Evolutionary conservation across 495 filamentous ascomycete species (phyloP).

Genomic region (Penicillium desertorum): DNA sequence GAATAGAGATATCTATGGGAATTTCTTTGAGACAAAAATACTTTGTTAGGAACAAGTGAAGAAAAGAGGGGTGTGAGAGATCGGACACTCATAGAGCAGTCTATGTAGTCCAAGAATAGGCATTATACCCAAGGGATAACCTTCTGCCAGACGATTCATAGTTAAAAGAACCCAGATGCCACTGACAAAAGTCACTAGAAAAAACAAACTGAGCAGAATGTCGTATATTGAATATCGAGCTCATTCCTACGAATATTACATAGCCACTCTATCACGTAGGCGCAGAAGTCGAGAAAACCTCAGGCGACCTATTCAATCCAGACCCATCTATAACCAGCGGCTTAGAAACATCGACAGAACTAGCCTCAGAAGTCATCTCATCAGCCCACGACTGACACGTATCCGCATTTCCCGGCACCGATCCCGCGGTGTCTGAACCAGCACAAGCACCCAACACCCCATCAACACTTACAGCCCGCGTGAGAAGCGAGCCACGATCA

Average conservation of each 20-base stretch:
- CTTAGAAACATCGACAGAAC: slow-evolving; percentile 18
- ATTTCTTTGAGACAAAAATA: not conserved
- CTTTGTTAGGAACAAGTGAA: too few relatives aligned
- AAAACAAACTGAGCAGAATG: not conserved
- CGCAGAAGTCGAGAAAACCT: slow-evolving; percentile 20
- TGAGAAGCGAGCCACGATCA: not conserved
- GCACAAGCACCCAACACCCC: not conserved
- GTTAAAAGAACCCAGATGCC: too few relatives aligned
- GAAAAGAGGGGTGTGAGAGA: too few relatives aligned
- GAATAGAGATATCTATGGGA: not conserved
- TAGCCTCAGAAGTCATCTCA: not conserved
- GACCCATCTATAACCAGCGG: slow-evolving; percentile 46
- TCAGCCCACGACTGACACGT: slow-evolving; percentile 7
- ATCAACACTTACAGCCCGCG: slow-evolving; percentile 19
- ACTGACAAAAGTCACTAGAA: not conserved
- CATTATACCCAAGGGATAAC: too few relatives aligned
- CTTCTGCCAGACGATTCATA: too few relatives aligned
- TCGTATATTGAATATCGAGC: not conserved
- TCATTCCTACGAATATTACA: slow-evolving; percentile 3
- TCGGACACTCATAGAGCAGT: not conserved
- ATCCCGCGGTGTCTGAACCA: not conserved
- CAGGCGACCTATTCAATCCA: slow-evolving; percentile 23
- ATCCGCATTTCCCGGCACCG: not conserved
- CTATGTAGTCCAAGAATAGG: too few relatives aligned
- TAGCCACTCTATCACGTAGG: slow-evolving; percentile 15